A percentile compares a stretch with the other conserved stretches of the same genome.
These are phyloP conservation scores for Lipomyces yamanashiensis DNA, from an alignment of 805 yeast species.

Conservation along the genomic window DNA sequence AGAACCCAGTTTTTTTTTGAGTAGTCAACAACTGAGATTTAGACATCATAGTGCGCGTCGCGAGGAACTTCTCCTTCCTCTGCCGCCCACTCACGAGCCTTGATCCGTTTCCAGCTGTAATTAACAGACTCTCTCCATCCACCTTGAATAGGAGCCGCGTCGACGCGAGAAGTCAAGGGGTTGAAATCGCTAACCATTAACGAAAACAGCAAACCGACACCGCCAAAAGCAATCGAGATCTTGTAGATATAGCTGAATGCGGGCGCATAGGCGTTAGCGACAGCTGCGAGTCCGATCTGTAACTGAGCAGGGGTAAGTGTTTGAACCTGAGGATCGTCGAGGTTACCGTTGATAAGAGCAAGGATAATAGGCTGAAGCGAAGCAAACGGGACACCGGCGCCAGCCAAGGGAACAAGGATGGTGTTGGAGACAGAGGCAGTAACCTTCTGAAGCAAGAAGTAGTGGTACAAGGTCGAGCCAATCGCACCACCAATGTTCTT, in stretches of 20 bases:
- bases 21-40: background rate
- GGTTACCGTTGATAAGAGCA: slow-evolving; percentile 2
- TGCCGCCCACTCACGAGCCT: slow-evolving; percentile 1
- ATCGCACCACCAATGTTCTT: slow-evolving; percentile 16
- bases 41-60: background rate
- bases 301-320: slow-evolving; percentile 3
- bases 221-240: slow-evolving; percentile 9
- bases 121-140: slow-evolving; percentile 6
- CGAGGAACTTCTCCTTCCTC: slow-evolving; percentile 4
- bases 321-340: background rate
- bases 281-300: background rate
- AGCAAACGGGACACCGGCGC: background rate
- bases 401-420: slow-evolving; percentile 3
- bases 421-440: background rate
- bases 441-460: background rate
- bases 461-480: slow-evolving; percentile 12
- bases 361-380: background rate
- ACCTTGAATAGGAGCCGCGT: slow-evolving; percentile 4
- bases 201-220: background rate
- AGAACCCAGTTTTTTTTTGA: too few relatives aligned
- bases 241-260: slow-evolving; percentile 10
- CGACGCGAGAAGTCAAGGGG: background rate
- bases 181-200: background rate
- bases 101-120: slow-evolving; percentile 10
- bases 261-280: slow-evolving; percentile 6